phyloP scores from a whole-genome alignment of 495 filamentous ascomycete species.

The Aspergillus bridgeri region DNA sequence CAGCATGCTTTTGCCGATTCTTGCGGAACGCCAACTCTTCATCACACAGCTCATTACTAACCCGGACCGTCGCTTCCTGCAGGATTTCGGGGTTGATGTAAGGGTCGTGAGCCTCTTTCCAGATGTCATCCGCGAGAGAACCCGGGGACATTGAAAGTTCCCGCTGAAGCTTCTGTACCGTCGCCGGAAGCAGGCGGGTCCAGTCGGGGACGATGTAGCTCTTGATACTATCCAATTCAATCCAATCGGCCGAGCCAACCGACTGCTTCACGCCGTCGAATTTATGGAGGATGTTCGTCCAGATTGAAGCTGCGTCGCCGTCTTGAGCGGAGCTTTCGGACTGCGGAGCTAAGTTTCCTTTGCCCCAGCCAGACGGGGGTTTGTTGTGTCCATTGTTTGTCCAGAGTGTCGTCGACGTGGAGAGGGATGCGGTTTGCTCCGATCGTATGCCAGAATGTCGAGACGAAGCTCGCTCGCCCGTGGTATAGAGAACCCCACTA shows the following conservation, averaged over 20 bases:
- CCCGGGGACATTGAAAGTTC: constrained; percentile 84
- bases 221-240: constrained; percentile 61
- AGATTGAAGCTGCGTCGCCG: constrained; percentile 45
- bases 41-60: constrained; percentile 76
- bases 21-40: constrained; percentile 73
- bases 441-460: constrained; percentile 16
- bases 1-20: constrained; percentile 60
- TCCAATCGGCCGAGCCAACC: constrained; percentile 58
- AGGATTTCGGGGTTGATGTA: constrained; percentile 80
- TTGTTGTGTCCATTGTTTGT: constrained; percentile 12
- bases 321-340: constrained; percentile 9
- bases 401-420: constrained; percentile 17
- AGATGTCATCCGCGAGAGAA: constrained; percentile 87
- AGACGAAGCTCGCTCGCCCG: constrained; percentile 23
- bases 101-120: constrained; percentile 83
- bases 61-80: constrained; percentile 72
- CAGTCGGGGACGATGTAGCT: constrained; percentile 76
- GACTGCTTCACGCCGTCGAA: constrained; percentile 50
- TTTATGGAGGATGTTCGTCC: constrained; percentile 56
- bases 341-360: not conserved
- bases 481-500: constrained; percentile 23
- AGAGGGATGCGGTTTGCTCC: constrained; percentile 25
- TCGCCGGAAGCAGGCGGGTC: constrained; percentile 71
- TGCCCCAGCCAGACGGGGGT: not conserved
- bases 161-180: constrained; percentile 76